Evolutionary conservation across 345 rosid genomes (phyloP), one percentile per base, ranked within the genome.

Genomic region (Viola odorata): DNA sequence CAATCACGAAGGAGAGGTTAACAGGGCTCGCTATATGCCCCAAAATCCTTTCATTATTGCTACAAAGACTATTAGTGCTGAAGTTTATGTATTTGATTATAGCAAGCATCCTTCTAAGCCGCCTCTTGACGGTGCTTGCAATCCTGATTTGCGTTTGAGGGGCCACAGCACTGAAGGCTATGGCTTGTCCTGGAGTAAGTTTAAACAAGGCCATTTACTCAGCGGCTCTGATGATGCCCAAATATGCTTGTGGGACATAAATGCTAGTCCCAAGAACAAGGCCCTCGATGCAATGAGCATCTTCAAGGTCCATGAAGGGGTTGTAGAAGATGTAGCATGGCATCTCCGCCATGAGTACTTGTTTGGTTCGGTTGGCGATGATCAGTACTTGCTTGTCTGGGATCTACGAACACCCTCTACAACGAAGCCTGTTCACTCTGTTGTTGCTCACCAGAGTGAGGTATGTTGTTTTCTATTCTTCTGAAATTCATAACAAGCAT

Each of bases 241-340:
- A 76, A 88, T 95, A 65, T 95, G 99, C 72, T 65, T 95, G 66
- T 95, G 99, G 99, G 99, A 95, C 69, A 81, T 88, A 58, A 88
- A 85, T 65, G 82, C 81, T 10, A 67, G 89, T 55, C 91, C 91
- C 6, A 86, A 85, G 71, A 95, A 87, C 76, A 88, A 82, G 71
- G 9, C 80, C 61, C 87, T 95, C 4, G 97, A 95, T 66, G 99
- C 99, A 55, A 85, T 68, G 73, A 92, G 79, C 63, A 86, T 82
- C 57, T 90, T 84, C 66, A 90, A 86, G 95, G 97, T 90, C 60
- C 99, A 95, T 59, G 99, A 95, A 80, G 97, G 99, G 39, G 97
- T 95, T 5, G 99, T 91, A 11, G 99, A 95, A 80, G 99, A 95
- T 78, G 99, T 95, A 1, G 97, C 99, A 0, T 95, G 99, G 99